Base-by-base conservation (phyloP, 2,329 filamentous ascomycete genomes). In the Akanthomyces muscarius region DNA sequence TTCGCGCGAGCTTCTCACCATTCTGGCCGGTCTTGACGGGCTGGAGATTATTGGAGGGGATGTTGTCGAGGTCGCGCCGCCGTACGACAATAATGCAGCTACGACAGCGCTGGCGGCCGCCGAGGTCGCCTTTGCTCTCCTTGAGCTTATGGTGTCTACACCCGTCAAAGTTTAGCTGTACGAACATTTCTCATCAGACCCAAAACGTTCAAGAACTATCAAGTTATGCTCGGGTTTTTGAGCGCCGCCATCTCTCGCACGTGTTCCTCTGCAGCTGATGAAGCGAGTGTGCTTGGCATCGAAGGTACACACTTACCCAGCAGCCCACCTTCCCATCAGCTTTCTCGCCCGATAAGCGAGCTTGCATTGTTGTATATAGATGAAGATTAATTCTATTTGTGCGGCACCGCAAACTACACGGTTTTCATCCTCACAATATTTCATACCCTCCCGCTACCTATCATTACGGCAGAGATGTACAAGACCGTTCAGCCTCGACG, bases 1-100 rank as follows among this genome's bases (percentile, higher is more conserved):
- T 3, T 92, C 89, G 23, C 80, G 91, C 51, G 91, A 96, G 77
- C 78, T 96, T 66, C 92, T 95, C 64, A 80, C 88, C 6, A 90
- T 96, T 61, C 74, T 96, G 70, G 79, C 90, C 42, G 91, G 89
- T 0, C 83, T 96, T 33, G 91, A 95, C 75, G 84, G 80, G 0
- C 73, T 96, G 72, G 93, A 96, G 69, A 78, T 96, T 5, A 89
- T 96, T 5, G 92, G 91, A 0, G 91, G 90, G 0, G 91, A 96
- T 76, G 84, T 96, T 55, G 92, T 96, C 10, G 91, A 96, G 79
- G 91, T 96, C 4, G 85, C 88, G 36, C 92, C 91, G 0, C 89
- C 88, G 25, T 96, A 95, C 72, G 91, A 96, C 78, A 88, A 88
- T 10, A 79, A 79, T 13, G 90, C 86, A 1, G 91, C 95, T 77